Base-by-base conservation (phyloP, 1,284 basidiomycete genomes). In the Marasmius oreades region DNA sequence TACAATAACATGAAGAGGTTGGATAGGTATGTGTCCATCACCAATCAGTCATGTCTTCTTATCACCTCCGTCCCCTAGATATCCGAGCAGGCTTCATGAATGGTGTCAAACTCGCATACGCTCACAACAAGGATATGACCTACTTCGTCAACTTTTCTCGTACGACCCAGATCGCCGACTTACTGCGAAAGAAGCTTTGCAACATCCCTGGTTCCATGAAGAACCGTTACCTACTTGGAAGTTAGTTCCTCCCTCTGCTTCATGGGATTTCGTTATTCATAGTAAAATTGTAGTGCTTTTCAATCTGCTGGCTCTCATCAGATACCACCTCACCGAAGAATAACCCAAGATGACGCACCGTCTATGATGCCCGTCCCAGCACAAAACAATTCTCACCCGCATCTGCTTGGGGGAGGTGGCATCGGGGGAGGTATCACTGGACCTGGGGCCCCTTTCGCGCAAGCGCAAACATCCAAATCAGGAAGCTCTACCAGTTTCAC, bases 141-240 rank as follows among this genome's bases (percentile, higher is more conserved):
- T 99, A 50, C 83, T 98, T n/a, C 81, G 81, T 6, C 78, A 82
- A 60, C 77, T 96, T 36, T 95, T 98, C 67, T 82, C 85, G 23
- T 99, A 95, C 73, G 94, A 98, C 71, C 96, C 96, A 0, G 88
- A 90, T 60, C 85, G 81, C 62, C 81, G 97, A 14, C 79, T 98
- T 37, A 93, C 90, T 0, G 93, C 95, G 0, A 81, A 84, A 60
- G 84, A 92, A 61, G 89, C 93, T 0, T 73, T 99, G 1, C 76
- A 78, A 14, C 95, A 98, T 69, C 79, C 78, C 63, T 92, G 90
- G 90, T 92, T 92, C 66, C 75, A 81, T 37, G 88, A 91, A 67
- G 89, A 90, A 1, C 89, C 89, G 7, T 74, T 76, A 31, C 90
- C 90, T 1, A 90, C 85, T 8, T 76, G 75, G 63, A 91, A 92